Evolutionary conservation across 2,329 filamentous ascomycete genomes (phyloP).

Genomic region (Cryphonectria carpinicola): DNA sequence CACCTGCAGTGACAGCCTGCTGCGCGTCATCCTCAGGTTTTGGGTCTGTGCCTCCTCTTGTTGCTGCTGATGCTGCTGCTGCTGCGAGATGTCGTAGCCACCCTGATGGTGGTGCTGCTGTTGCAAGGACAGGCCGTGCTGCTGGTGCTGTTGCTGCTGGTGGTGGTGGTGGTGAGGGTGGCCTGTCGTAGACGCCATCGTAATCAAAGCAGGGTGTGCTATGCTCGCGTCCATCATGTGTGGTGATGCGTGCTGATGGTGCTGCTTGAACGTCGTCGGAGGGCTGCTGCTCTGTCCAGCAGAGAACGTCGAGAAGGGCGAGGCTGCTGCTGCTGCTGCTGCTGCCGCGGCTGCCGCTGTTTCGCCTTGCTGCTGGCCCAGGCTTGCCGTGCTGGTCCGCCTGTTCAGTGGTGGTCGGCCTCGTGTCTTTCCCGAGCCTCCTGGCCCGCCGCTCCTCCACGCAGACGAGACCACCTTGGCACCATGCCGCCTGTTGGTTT

Average conservation of each 20-base stretch:
- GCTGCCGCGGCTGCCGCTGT: not conserved
- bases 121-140: constrained; percentile 15
- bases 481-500: constrained; percentile 68
- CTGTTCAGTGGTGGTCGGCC: constrained; percentile 79
- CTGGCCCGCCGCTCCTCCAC: constrained; percentile 71
- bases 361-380: constrained; percentile 36
- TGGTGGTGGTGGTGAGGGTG: not conserved
- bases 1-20: constrained; percentile 64
- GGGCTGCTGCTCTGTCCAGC: constrained; percentile 52
- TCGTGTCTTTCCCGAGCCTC: constrained; percentile 70
- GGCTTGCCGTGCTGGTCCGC: constrained; percentile 40
- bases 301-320: constrained; percentile 71
- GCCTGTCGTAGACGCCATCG: not conserved
- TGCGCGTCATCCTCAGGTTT: constrained; percentile 44
- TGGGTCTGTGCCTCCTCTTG: constrained; percentile 11
- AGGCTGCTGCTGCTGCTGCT: constrained; percentile 34
- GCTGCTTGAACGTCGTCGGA: constrained; percentile 7
- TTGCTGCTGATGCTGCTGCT: not conserved
- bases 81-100: constrained; percentile 13
- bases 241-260: constrained; percentile 18
- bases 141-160: constrained; percentile 20
- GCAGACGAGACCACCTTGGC: constrained; percentile 87
- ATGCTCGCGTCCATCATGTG: constrained; percentile 11
- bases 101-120: constrained; percentile 14
- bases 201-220: constrained; percentile 2